A percentile compares a stretch with the other conserved stretches of the same genome.
phyloP scores from a whole-genome alignment of 805 yeast species.

The Metschnikowia lochheadii region DNA sequence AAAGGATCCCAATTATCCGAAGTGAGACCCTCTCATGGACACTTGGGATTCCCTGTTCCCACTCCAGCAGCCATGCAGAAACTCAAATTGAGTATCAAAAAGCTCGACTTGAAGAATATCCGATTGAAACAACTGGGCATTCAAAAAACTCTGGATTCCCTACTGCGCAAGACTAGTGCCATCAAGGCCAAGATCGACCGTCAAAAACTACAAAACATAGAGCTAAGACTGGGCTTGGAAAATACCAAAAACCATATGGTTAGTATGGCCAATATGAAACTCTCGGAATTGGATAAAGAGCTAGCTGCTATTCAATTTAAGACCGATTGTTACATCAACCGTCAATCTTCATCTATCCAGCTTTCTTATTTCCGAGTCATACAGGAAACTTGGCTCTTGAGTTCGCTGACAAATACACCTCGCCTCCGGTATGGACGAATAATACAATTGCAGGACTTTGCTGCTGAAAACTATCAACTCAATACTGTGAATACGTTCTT shows the following conservation, averaged over 20 bases:
- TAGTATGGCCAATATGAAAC: constrained; percentile 6
- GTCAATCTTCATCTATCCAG: constrained; percentile 25
- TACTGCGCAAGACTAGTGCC: not conserved
- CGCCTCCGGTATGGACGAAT: not conserved
- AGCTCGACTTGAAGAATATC: constrained; percentile 21
- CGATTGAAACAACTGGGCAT: constrained; percentile 10
- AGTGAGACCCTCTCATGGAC: not conserved
- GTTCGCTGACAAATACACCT: not conserved
- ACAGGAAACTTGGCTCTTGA: constrained; percentile 18
- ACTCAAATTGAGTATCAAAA: constrained; percentile 30
- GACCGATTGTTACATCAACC: constrained; percentile 19
- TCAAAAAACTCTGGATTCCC: constrained; percentile 7
- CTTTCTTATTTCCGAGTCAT: constrained; percentile 22
- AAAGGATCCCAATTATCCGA: not conserved
- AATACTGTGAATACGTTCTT: constrained; percentile 20
- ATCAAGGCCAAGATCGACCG: not conserved
- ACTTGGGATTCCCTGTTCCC: constrained; percentile 2
- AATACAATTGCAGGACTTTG: not conserved
- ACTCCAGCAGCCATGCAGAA: constrained; percentile 16
- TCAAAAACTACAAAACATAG: constrained; percentile 1
- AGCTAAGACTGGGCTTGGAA: not conserved
- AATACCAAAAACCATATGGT: not conserved
- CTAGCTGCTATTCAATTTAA: constrained; percentile 7
- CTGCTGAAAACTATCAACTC: constrained; percentile 18
- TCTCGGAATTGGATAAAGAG: constrained; percentile 6